Conservation (phyloP, 2,329 filamentous ascomycete genomes). For the Diplodia corticola region DNA sequence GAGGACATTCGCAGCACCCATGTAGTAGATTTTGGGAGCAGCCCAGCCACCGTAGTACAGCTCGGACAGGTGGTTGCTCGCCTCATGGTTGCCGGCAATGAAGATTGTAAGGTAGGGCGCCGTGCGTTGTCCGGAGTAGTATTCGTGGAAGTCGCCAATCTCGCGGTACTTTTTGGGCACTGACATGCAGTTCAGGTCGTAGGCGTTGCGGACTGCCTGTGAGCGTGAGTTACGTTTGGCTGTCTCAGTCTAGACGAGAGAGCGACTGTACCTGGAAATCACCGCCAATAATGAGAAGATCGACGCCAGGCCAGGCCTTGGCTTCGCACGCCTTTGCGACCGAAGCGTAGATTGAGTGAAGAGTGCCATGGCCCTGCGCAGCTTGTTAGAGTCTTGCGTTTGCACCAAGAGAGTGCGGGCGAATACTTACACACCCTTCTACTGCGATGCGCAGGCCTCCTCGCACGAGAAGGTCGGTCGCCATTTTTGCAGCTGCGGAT, state of each 20-base stretch:
- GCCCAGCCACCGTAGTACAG: slow-evolving; percentile 97
- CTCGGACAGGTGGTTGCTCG: slow-evolving; percentile 85
- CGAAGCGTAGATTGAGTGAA: slow-evolving; percentile 87
- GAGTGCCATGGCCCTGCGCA: slow-evolving; percentile 78
- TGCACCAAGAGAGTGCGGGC: not conserved
- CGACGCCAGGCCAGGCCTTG: slow-evolving; percentile 74
- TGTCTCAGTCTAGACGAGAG: not conserved
- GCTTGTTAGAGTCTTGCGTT: not conserved
- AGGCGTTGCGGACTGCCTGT: slow-evolving; percentile 81
- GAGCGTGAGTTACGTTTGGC: slow-evolving; percentile 28
- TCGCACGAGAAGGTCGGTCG: not conserved
- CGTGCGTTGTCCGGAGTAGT: slow-evolving; percentile 75
- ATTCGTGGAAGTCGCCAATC: slow-evolving; percentile 90
- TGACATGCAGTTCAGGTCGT: slow-evolving; percentile 84
- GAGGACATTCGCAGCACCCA: slow-evolving; percentile 88
- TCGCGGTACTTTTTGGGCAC: slow-evolving; percentile 84
- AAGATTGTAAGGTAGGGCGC: slow-evolving; percentile 92
- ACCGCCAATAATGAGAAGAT: slow-evolving; percentile 90
- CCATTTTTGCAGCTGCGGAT: not conserved
- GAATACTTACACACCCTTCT: slow-evolving; percentile 73
- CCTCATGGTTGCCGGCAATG: slow-evolving; percentile 93
- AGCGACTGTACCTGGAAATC: slow-evolving; percentile 74
- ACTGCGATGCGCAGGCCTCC: slow-evolving; percentile 68
- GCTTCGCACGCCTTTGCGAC: slow-evolving; percentile 67
- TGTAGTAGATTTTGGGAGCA: slow-evolving; percentile 94